phyloP scores from a whole-genome alignment of 352 stramenopile genomes.

The Phytophthora aleatoria region DNA sequence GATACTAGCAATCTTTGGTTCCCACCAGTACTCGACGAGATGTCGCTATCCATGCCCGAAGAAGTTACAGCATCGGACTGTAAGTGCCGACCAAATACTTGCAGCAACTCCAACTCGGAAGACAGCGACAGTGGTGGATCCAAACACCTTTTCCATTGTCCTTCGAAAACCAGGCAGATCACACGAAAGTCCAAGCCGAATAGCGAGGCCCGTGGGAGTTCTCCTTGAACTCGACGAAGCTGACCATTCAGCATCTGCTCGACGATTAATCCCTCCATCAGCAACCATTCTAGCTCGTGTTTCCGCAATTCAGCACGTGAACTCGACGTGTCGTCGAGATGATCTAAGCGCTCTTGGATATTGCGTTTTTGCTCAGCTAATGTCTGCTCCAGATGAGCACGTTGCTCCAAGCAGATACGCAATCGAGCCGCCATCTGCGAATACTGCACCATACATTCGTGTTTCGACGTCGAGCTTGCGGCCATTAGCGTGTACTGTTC shows the following conservation, averaged over 20 bases:
- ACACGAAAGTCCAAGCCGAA: conserved; percentile 57
- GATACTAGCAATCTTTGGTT: conserved; percentile 34
- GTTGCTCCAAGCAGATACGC: conserved; percentile 50
- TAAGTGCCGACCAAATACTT: conserved; percentile 48
- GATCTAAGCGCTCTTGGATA: conserved; percentile 21
- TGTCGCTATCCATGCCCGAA: neutral
- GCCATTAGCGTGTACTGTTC: conserved; percentile 28
- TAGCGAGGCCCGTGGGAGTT: conserved; percentile 46
- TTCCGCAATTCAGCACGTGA: conserved; percentile 8
- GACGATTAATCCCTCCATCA: conserved; percentile 36
- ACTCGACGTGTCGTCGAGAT: conserved; percentile 9
- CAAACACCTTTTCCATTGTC: conserved; percentile 41
- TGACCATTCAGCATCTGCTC: conserved; percentile 44
- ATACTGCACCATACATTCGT: conserved; percentile 36
- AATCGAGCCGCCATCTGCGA: conserved; percentile 38
- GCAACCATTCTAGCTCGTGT: conserved; percentile 38
- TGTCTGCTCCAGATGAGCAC: conserved; percentile 43
- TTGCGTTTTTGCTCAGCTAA: conserved; percentile 40
- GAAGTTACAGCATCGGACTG: conserved; percentile 25
- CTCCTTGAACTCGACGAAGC: conserved; percentile 34
- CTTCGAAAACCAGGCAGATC: conserved; percentile 56
- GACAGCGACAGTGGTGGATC: conserved; percentile 35
- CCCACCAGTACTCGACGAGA: conserved; percentile 15
- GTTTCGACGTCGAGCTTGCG: conserved; percentile 12
- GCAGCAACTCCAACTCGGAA: conserved; percentile 58